Evolutionary conservation across 257 asterid genomes (phyloP).

Genomic region (Rehmannia glutinosa): DNA sequence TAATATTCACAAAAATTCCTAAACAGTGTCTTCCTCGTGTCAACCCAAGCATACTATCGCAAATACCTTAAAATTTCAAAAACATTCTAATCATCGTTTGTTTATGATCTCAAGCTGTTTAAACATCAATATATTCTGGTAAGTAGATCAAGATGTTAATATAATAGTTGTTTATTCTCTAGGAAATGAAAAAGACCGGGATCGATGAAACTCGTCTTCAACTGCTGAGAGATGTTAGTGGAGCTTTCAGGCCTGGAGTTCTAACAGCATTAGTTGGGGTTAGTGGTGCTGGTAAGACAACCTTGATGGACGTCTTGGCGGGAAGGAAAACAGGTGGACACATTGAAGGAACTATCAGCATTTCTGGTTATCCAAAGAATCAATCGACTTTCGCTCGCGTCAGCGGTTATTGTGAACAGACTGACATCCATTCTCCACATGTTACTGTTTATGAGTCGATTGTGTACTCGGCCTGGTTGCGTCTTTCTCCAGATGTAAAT

Average conservation of each 20-base stretch:
- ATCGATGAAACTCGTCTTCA: conserved; percentile 71
- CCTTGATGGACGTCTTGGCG: conserved; percentile 87
- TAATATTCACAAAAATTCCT: no score
- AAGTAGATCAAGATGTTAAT: no score
- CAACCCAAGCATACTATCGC: no score
- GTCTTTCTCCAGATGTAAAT: conserved; percentile 70
- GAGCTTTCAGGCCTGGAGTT: conserved; percentile 88
- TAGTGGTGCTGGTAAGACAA: conserved; percentile 94
- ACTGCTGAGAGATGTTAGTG: conserved; percentile 67
- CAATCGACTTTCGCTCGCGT: conserved; percentile 83
- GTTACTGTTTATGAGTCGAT: conserved; percentile 84
- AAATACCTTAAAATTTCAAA: no score
- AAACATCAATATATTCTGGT: neutral
- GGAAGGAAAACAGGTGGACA: conserved; percentile 84
- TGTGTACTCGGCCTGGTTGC: conserved; percentile 85
- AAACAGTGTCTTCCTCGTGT: no score
- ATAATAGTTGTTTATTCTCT: conserved; percentile 1
- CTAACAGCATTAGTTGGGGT: conserved; percentile 85
- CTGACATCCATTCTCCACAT: conserved; percentile 82
- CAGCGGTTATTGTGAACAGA: conserved; percentile 91
- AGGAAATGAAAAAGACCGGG: conserved; percentile 83
- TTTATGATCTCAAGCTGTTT: no score
- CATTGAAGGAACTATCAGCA: conserved; percentile 66
- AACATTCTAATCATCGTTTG: no score
- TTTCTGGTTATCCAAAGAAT: conserved; percentile 85